Evolutionary conservation across 2,329 filamentous ascomycete genomes (phyloP).

Genomic region (Calycina herbarum): DNA sequence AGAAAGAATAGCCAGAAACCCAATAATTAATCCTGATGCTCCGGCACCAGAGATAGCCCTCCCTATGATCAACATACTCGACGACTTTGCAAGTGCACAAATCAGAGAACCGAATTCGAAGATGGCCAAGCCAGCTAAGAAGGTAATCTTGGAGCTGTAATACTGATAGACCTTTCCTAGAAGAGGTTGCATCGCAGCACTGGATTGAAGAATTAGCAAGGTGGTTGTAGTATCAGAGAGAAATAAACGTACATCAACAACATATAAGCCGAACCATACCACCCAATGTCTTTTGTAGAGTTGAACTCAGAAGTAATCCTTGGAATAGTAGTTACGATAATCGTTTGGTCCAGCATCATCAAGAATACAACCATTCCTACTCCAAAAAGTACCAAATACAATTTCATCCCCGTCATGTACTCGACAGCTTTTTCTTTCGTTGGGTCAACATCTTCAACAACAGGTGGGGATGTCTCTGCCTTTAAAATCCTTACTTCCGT

Average conservation of each 20-base stretch:
- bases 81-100: slow-evolving; percentile 27
- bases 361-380: slow-evolving; percentile 28
- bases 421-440: neutral
- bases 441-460: neutral
- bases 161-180: slow-evolving; percentile 23
- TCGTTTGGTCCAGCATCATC: slow-evolving; percentile 43
- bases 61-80: slow-evolving; percentile 29
- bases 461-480: neutral
- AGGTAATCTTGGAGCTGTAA: slow-evolving; percentile 21
- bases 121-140: slow-evolving; percentile 23
- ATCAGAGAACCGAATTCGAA: slow-evolving; percentile 31
- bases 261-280: slow-evolving; percentile 40
- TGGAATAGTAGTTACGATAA: slow-evolving; percentile 41
- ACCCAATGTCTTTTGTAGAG: slow-evolving; percentile 40
- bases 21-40: slow-evolving; percentile 30
- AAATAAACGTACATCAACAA: slow-evolving; percentile 30
- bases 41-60: slow-evolving; percentile 34
- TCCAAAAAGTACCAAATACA: slow-evolving; percentile 22
- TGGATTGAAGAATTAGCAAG: slow-evolving; percentile 5
- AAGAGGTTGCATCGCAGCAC: slow-evolving; percentile 22
- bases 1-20: slow-evolving; percentile 31
- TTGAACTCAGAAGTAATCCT: slow-evolving; percentile 41
- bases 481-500: neutral
- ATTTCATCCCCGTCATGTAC: slow-evolving; percentile 18
- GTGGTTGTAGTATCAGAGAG: neutral